phyloP scores from a whole-genome alignment of 805 yeast genomes.

The Saccharomycopsis babjevae region DNA sequence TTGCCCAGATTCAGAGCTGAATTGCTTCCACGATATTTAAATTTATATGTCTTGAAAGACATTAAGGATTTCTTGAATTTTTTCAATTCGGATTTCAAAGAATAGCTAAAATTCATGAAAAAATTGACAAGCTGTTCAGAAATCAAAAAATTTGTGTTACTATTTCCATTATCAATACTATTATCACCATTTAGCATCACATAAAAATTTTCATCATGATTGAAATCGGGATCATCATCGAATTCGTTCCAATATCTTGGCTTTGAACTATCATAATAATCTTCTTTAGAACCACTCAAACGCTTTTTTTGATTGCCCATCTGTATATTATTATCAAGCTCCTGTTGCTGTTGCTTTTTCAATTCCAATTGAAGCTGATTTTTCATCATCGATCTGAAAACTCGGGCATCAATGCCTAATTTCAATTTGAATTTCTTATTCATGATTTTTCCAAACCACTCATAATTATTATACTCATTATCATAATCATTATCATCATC shows the following conservation, averaged over 20 bases:
- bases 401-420: constrained; percentile 9
- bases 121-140: constrained; percentile 9
- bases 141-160: constrained; percentile 1
- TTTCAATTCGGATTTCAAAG: not conserved
- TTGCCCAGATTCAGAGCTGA: not conserved
- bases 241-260: constrained; percentile 18
- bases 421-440: constrained; percentile 11
- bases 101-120: constrained; percentile 5
- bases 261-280: not conserved
- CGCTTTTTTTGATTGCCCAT: not conserved
- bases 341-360: constrained; percentile 8
- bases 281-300: not conserved
- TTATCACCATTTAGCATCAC: constrained; percentile 3
- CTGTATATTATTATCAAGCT: not conserved
- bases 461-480: not conserved
- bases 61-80: not conserved
- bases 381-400: not conserved
- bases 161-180: constrained; percentile 3
- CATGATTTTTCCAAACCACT: constrained; percentile 11
- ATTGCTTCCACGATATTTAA: not conserved
- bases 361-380: constrained; percentile 8
- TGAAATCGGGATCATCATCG: constrained; percentile 17
- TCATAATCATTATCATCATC: not conserved
- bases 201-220: constrained; percentile 3
- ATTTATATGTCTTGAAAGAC: not conserved